Base-by-base conservation (phyloP, 164 flowering plant species). In the Litsea cubeba region DNA sequence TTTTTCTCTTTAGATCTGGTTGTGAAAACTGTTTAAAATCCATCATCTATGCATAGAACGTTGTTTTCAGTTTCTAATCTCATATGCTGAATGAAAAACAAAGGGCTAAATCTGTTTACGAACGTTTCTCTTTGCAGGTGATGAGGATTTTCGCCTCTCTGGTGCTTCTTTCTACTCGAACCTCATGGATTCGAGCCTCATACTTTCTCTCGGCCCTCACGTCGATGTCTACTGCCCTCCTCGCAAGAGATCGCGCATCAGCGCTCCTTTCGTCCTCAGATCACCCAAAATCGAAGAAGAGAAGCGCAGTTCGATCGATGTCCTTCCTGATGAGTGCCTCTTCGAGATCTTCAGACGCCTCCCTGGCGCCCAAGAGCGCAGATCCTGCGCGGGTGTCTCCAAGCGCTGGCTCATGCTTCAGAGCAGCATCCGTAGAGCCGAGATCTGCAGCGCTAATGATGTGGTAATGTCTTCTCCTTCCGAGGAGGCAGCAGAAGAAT, bases 271-370 rank as follows among this genome's bases (percentile, higher is more conserved):
- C 64, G 68, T 83, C 50, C 72, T 84, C 78, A 62, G 71, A 70
- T 87, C 69, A 68, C 86, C 81, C 49, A 73, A 60, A 17, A 67
- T 82, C 73, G 83, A 69, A 77, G 80, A 76, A 76, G 74, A 82
- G 75, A 76, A 83, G 81, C 77, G 75, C 51, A 24, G 22, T 15
- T 87, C 91, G 18, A 85, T 91, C 76, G 94, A 91, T 25, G 82
- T 82, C 76, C 87, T 91, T 50, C 94, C 94, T 0, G 94, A 91
- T 71, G 97, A 91, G 76, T 90, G 94, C 76, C 87, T 91, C 58
- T 90, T 88, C 77, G 97, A 91, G 84, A 83, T 91, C 73, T 82
- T 91, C 84, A 82, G 85, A 80, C 75, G 94, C 69, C 70, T 91
- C 82, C 85, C 88, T 57, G 84, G 82, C 25, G 86, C 79, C 51